Conservation (phyloP, 768 basidiomycete genomes). For the Collybia nuda region DNA sequence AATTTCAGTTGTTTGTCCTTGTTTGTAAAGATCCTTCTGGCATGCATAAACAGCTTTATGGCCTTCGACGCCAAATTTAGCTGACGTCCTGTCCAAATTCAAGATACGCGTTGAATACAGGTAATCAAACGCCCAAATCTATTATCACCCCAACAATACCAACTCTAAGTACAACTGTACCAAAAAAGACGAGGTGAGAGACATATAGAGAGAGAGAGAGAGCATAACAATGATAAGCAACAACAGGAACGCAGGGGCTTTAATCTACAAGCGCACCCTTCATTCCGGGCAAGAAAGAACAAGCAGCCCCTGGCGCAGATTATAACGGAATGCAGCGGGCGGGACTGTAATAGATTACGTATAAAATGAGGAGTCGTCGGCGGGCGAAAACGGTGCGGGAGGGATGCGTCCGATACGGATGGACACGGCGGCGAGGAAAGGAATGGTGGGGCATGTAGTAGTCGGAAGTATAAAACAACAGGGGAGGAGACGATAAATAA, state of each 20-base stretch:
- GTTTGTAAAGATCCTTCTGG: constrained; percentile 8
- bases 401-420: neutral
- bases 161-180: constrained; percentile 1
- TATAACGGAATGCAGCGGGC: too few species aligned
- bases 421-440: neutral
- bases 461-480: neutral
- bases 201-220: neutral
- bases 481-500: neutral
- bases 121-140: too few species aligned
- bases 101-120: too few species aligned
- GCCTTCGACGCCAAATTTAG: too few species aligned
- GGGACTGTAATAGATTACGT: too few species aligned
- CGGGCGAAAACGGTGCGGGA: neutral
- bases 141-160: neutral
- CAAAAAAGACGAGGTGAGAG: neutral
- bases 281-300: too few species aligned
- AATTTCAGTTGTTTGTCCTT: constrained; percentile 14
- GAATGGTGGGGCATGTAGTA: neutral
- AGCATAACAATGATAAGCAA: neutral
- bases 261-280: too few species aligned
- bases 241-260: neutral
- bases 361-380: too few species aligned
- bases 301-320: too few species aligned
- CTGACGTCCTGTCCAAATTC: too few species aligned
- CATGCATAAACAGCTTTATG: too few species aligned